phyloP scores from a whole-genome alignment of 1,139 yeast genomes.

The Suhomyces bribrorum region DNA sequence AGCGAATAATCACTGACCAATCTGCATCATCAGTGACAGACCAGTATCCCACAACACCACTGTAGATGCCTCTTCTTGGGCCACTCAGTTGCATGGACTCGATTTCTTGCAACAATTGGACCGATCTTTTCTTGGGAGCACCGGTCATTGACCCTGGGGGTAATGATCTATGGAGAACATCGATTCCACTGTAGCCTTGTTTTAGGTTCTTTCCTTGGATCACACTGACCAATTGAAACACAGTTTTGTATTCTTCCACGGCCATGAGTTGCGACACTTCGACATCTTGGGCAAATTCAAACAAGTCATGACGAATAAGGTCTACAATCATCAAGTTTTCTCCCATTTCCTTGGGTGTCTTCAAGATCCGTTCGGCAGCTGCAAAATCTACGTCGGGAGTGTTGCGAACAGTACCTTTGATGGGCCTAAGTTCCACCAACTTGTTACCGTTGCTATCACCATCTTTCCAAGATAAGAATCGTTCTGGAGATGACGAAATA shows the following conservation, averaged over 20 bases:
- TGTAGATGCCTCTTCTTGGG: conserved; percentile 78
- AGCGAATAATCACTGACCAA: conserved; percentile 94
- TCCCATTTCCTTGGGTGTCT: conserved; percentile 91
- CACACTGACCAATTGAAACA: conserved; percentile 88
- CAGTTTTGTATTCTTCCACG: conserved; percentile 90
- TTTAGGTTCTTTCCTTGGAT: conserved; percentile 62
- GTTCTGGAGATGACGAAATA: conserved; percentile 90
- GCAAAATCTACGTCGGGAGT: conserved; percentile 50
- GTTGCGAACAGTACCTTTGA: conserved; percentile 90
- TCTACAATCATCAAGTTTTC: conserved; percentile 98
- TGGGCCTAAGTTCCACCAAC: conserved; percentile 82
- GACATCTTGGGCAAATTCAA: conserved; percentile 67
- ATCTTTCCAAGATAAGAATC: conserved; percentile 80
- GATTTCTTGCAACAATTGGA: conserved; percentile 69
- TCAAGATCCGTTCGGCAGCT: conserved; percentile 63
- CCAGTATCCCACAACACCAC: conserved; percentile 97
- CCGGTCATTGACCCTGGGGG: conserved; percentile 99
- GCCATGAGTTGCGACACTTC: conserved; percentile 78
- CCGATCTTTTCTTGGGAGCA: conserved; percentile 94
- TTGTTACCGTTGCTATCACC: conserved; percentile 25
- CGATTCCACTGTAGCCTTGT: conserved; percentile 64
- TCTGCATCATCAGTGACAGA: conserved; percentile 85
- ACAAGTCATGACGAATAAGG: conserved; percentile 87
- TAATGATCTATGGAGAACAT: conserved; percentile 70
- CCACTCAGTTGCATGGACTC: conserved; percentile 42